A percentile compares a stretch with the other conserved stretches of the same genome.
Conservation (phyloP, 164 flowering plant species). For the Macadamia tetraphylla region DNA sequence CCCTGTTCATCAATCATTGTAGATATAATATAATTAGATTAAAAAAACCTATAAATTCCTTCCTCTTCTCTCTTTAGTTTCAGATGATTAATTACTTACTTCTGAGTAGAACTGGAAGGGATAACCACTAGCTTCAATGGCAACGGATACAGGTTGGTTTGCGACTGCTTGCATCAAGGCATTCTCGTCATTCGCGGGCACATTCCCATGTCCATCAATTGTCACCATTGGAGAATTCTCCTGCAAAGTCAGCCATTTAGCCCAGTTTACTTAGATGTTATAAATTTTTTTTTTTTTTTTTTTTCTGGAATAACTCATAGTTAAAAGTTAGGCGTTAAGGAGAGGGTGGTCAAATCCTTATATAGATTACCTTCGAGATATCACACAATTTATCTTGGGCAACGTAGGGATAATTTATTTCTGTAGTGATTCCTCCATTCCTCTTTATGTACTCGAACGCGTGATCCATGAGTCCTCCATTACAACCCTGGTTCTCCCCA, state of each 20-base stretch:
- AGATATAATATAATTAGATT: neutral
- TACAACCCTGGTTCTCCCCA: conserved; percentile 24
- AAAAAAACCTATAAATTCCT: neutral
- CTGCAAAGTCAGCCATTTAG: conserved; percentile 11
- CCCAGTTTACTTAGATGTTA: too few relatives aligned
- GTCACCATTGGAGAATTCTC: conserved; percentile 14
- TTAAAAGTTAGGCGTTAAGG: too few relatives aligned
- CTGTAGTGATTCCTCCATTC: conserved; percentile 31
- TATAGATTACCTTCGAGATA: conserved; percentile 14
- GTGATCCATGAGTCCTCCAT: conserved; percentile 30
- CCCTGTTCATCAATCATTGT: conserved; percentile 17
- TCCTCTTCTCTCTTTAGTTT: too few relatives aligned
- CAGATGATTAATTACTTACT: conserved; percentile 10
- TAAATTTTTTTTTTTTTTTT: too few relatives aligned
- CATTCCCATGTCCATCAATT: conserved; percentile 30
- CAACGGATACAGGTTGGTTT: conserved; percentile 29
- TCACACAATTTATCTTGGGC: conserved; percentile 23
- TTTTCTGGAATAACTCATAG: too few relatives aligned
- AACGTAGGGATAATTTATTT: conserved; percentile 27
- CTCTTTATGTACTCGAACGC: conserved; percentile 28
- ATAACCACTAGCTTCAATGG: conserved; percentile 30
- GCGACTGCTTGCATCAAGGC: conserved; percentile 28
- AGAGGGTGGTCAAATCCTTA: too few relatives aligned
- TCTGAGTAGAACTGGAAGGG: conserved; percentile 27
- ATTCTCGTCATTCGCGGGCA: conserved; percentile 20